Evolutionary conservation across 805 yeast species (phyloP), one percentile per base, ranked within the genome.

Genomic region (Candida tibetensis): DNA sequence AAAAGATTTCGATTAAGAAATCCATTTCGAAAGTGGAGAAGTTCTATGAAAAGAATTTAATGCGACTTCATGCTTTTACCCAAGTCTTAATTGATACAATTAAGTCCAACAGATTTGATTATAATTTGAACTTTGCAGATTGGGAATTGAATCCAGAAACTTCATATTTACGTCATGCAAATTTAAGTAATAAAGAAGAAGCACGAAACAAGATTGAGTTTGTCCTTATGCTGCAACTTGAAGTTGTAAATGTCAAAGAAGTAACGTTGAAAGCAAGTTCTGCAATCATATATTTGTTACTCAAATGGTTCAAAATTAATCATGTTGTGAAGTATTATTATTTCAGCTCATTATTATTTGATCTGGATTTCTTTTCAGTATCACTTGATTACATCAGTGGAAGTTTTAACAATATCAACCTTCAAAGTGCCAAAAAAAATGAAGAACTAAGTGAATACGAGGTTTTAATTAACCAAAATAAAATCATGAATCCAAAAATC

Each of bases 241-340:
- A 82, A 47, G 64, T 79, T 2, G 44, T 69, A 4, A 71, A 82
- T 44, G 65, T 76, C n/a, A 82, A 81, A 46, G 91, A 85, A 48
- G 61, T 77, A 3, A 65, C 81, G 1, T 51, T 82, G 36, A 83
- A 81, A 47, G 75, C 82, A 3, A 64, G 82, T 2, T 66, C 82
- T 0, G 75, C 76, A 1, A 71, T 79, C 1, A 39, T 87, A 1
- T 48, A 64, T 8, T 49, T 77, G 15, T 53, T 93, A 15, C 55
- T 82, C 23, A 75, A 74, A 49, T 90, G 97, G 96, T 82, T 86
- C 56, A 85, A 85, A 53, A 57, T 73, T 7, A 82, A 79, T 31
- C 96, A 93, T 56, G 65, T 88, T 2, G 57, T 90, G 45, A 90
- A 91, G 57, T 81, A 74, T 56, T 95, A 88, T 55, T 85, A 82